These are phyloP conservation scores for Globisporangium cederbergense DNA, from an alignment of 352 stramenopile species.

Conservation along the genomic window DNA sequence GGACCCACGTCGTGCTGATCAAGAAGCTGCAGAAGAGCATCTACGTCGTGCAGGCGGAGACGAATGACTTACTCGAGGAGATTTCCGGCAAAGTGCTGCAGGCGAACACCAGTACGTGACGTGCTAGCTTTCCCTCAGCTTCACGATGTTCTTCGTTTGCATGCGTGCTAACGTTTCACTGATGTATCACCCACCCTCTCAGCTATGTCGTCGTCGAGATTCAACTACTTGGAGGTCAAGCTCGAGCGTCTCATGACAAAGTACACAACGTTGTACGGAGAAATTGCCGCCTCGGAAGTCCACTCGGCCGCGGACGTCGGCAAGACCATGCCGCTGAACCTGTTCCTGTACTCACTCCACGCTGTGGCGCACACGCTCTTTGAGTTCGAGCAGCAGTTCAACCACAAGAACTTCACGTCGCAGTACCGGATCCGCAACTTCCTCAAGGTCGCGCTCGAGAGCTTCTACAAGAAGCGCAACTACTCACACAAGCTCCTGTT, in stretches of 20 bases:
- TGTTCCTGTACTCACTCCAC: slow-evolving; percentile 82
- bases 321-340: slow-evolving; percentile 68
- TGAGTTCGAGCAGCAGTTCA: slow-evolving; percentile 66
- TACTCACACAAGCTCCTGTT: slow-evolving; percentile 49
- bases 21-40: slow-evolving; percentile 61
- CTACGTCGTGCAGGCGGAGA: slow-evolving; percentile 63
- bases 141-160: too few relatives aligned
- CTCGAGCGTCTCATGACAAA: slow-evolving; percentile 54
- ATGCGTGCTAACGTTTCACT: too few relatives aligned
- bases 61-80: slow-evolving; percentile 64
- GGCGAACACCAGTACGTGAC: slow-evolving; percentile 17
- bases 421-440: slow-evolving; percentile 50
- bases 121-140: too few relatives aligned
- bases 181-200: background rate
- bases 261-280: slow-evolving; percentile 52
- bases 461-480: slow-evolving; percentile 33
- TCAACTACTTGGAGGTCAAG: slow-evolving; percentile 45
- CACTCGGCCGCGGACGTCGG: slow-evolving; percentile 47
- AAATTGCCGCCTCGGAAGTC: slow-evolving; percentile 30
- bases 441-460: slow-evolving; percentile 36
- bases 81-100: slow-evolving; percentile 40
- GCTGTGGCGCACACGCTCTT: slow-evolving; percentile 58
- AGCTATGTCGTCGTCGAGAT: slow-evolving; percentile 41
- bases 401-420: slow-evolving; percentile 65
- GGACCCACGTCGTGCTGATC: slow-evolving; percentile 57